phyloP scores from a whole-genome alignment of 768 basidiomycete genomes.

The Leccinellum rugosiceps region DNA sequence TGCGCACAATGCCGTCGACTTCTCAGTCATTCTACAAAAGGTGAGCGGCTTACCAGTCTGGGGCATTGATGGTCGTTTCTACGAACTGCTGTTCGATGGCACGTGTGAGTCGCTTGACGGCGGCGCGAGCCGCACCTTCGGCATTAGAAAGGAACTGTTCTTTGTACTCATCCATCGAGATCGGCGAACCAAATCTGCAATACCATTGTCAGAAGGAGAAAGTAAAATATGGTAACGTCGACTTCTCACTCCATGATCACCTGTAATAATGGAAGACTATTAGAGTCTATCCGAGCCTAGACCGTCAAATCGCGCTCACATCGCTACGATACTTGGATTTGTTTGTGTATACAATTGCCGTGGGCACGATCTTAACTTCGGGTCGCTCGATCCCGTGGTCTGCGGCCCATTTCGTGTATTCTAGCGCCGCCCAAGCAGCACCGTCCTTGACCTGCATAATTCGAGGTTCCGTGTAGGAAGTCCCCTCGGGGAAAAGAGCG shows the following conservation, averaged over 20 bases:
- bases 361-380: constrained; percentile 67
- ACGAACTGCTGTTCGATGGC: constrained; percentile 68
- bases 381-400: constrained; percentile 48
- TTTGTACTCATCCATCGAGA: constrained; percentile 69
- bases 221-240: neutral
- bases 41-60: constrained; percentile 72
- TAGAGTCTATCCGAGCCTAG: constrained; percentile 4
- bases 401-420: constrained; percentile 79
- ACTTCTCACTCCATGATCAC: constrained; percentile 68
- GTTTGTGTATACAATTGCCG: constrained; percentile 91
- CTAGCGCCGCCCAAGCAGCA: constrained; percentile 91
- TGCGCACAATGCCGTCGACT: constrained; percentile 33
- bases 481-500: constrained; percentile 92
- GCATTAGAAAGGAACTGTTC: constrained; percentile 70
- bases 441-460: constrained; percentile 95
- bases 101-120: constrained; percentile 84
- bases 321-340: constrained; percentile 93
- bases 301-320: constrained; percentile 50
- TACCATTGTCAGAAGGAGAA: constrained; percentile 8
- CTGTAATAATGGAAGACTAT: constrained; percentile 34
- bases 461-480: constrained; percentile 88
- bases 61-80: constrained; percentile 83
- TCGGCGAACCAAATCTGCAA: constrained; percentile 77
- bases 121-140: constrained; percentile 68
- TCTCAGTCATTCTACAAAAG: constrained; percentile 11